Evolutionary conservation across 2,329 filamentous ascomycete species (phyloP).

Genomic region (Alternaria tenuissima): DNA sequence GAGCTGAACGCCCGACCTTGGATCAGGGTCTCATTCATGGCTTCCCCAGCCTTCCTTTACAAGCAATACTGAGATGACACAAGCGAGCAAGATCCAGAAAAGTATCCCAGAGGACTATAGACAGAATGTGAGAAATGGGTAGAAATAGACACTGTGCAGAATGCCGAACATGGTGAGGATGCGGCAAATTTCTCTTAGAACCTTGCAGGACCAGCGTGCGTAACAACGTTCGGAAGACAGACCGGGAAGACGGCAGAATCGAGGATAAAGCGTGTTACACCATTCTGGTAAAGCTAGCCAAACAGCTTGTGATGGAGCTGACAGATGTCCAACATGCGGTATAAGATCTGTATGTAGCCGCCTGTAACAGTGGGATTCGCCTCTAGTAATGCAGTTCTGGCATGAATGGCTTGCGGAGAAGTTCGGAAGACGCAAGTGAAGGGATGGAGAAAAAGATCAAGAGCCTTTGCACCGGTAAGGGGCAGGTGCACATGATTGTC

Average conservation of each 20-base stretch:
- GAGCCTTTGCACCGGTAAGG: not conserved
- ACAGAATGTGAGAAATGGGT: not conserved
- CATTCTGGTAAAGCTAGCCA: conserved; percentile 4
- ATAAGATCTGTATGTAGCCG: conserved; percentile 27
- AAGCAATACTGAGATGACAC: not conserved
- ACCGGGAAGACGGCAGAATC: conserved; percentile 18
- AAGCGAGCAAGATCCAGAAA: not conserved
- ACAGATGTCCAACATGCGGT: conserved; percentile 1
- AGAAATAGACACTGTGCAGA: not conserved
- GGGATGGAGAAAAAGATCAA: not conserved
- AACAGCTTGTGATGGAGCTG: not conserved
- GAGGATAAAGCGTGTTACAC: conserved; percentile 8
- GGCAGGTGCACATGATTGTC: not conserved
- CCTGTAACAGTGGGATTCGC: conserved; percentile 26
- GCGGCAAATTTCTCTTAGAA: not conserved
- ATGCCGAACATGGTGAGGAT: not conserved
- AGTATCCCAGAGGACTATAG: not conserved
- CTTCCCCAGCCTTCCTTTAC: not conserved
- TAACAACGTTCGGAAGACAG: conserved; percentile 23
- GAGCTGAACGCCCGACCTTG: not conserved
- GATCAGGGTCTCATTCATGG: not conserved
- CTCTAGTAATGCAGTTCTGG: conserved; percentile 22
- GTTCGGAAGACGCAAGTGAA: conserved; percentile 28
- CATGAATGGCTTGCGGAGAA: conserved; percentile 30
- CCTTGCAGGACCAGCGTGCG: conserved; percentile 14